These are phyloP conservation scores for Sclerotinia nivalis DNA, from an alignment of 2,329 filamentous ascomycete species.

Conservation along the genomic window DNA sequence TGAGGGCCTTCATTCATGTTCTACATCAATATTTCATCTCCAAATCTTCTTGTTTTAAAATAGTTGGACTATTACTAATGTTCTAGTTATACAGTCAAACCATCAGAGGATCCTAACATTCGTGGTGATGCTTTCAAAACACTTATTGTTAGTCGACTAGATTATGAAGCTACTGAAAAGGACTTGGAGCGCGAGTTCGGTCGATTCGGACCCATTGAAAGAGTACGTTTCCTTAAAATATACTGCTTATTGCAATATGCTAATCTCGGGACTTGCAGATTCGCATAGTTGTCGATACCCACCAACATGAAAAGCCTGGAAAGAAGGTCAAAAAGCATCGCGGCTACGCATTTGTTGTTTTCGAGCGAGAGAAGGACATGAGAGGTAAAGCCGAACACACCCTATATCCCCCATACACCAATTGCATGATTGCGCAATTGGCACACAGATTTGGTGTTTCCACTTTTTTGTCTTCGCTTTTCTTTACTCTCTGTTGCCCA, in stretches of 20 bases:
- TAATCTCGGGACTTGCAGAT: constrained; percentile 56
- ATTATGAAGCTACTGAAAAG: constrained; percentile 84
- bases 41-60: no score
- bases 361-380: constrained; percentile 97
- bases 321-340: constrained; percentile 80
- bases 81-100: constrained; percentile 63
- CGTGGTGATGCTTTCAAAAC: constrained; percentile 95
- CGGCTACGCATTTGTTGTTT: constrained; percentile 96
- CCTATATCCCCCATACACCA: constrained; percentile 40
- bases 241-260: constrained; percentile 8
- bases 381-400: constrained; percentile 74
- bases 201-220: constrained; percentile 89
- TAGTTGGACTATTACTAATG: constrained; percentile 28
- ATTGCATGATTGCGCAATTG: constrained; percentile 37
- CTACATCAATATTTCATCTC: constrained; percentile 32
- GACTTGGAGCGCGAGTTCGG: constrained; percentile 94
- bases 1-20: constrained; percentile 38
- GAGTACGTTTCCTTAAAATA: constrained; percentile 55
- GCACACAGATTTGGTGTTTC: constrained; percentile 48
- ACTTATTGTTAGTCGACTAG: constrained; percentile 85
- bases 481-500: constrained; percentile 33
- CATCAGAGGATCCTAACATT: constrained; percentile 81
- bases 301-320: constrained; percentile 66
- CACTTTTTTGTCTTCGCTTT: constrained; percentile 44
- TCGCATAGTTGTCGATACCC: constrained; percentile 79